Evolutionary conservation across 345 rosid species (phyloP), one percentile per base, ranked within the genome.

Genomic region (Salix suchowensis): DNA sequence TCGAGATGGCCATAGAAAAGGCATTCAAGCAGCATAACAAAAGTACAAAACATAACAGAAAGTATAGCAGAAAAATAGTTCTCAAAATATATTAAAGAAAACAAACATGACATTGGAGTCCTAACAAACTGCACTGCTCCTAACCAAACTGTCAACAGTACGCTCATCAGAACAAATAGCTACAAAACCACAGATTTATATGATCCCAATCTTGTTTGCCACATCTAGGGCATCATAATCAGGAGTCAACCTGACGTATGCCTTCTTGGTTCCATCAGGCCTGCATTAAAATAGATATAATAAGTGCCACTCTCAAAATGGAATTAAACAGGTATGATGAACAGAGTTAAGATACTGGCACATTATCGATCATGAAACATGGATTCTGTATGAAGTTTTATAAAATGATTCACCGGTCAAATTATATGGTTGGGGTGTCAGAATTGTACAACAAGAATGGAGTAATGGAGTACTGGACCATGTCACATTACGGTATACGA

Each of bases 231-330:
- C 91, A 79, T 89, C 94, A 21, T 88, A 90, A 68, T 86, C 96
- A 0, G 89, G 91, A 44, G 91, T 88, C 79, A 88, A 77, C 86
- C 94, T 87, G 46, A 89, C 94, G 73, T 88, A 89, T 4, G 96
- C 90, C 80, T 89, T 90, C 84, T 90, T 88, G 0, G 94, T 91
- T 73, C 96, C 94, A 80, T 91, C 96, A 58, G 93, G 93, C 88
- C 83, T 77, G 74, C 72, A 72, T 28, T 21, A 23, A 21, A 28
- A 71, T 0, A 66, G 28, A 34, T 7, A 52, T 0, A 62, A 13
- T 26, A 48, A 18, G 36, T 50, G 15, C 19, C 40, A 7, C 28
- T 13, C 6, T n/a, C 11, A 23, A 9, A 61, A 39, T 44, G 4
- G 0, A 39, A n/a, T 11, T 3, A 39, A 21, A 54, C 2, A 40